Evolutionary conservation across 345 rosid species (phyloP).

Genomic region (Clausena lansium): DNA sequence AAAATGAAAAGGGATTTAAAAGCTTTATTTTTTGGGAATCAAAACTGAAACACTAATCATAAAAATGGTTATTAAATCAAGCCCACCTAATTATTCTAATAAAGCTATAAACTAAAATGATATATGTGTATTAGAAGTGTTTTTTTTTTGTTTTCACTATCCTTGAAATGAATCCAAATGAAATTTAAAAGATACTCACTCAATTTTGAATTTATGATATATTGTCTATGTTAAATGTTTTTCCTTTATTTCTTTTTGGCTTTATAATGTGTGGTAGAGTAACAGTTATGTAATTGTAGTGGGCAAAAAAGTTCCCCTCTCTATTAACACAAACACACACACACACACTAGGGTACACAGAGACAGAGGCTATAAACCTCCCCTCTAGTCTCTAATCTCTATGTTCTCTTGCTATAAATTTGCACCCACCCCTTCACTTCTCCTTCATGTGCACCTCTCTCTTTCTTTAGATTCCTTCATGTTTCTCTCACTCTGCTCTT

Average conservation of each 20-base stretch:
- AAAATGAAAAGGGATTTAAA: not conserved
- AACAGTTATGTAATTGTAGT: slow-evolving; percentile 6
- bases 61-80: not conserved
- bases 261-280: slow-evolving; percentile 23
- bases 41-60: not conserved
- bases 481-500: not conserved
- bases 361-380: not conserved
- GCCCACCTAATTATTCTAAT: not conserved
- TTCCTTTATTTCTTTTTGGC: not conserved
- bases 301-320: slow-evolving; percentile 9
- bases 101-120: not conserved
- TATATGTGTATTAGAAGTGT: not conserved
- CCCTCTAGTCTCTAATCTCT: not conserved
- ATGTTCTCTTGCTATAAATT: slow-evolving; percentile 34
- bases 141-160: not conserved
- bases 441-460: slow-evolving; percentile 22
- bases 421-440: slow-evolving; percentile 22
- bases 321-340: not conserved
- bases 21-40: not conserved
- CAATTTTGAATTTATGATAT: not conserved
- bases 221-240: not conserved
- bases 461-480: not conserved
- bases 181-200: not conserved
- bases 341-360: not conserved
- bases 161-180: not conserved